phyloP scores from a whole-genome alignment of 305 asterid genomes.

The Fraxinus nigra region DNA sequence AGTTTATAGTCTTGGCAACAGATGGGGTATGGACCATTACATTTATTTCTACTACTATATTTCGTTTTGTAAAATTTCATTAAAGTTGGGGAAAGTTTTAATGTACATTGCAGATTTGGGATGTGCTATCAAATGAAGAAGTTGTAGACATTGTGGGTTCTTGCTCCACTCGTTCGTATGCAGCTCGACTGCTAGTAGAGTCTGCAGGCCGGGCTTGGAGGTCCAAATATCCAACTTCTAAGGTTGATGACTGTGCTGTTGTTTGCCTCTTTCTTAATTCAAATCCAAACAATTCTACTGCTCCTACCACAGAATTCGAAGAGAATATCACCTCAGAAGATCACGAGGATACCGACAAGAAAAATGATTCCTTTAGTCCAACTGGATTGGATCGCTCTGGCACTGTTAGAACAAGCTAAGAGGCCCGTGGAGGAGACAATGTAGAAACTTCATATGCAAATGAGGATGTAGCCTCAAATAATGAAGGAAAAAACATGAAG shows the following conservation, averaged over 20 bases:
- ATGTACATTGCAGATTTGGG: conserved; percentile 63
- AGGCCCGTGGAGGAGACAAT: conserved; percentile 13
- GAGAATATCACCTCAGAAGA: conserved; percentile 23
- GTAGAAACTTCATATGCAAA: conserved; percentile 24
- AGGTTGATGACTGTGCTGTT: conserved; percentile 78
- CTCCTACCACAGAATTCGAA: conserved; percentile 26
- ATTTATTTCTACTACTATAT: not conserved
- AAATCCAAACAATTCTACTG: conserved; percentile 24
- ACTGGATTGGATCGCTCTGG: conserved; percentile 30
- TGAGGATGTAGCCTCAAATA: conserved; percentile 33
- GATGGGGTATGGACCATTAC: conserved; percentile 57
- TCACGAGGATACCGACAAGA: conserved; percentile 22
- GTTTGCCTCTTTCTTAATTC: conserved; percentile 75
- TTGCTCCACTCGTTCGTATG: conserved; percentile 48
- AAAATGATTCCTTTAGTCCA: conserved; percentile 10
- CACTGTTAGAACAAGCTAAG: conserved; percentile 31
- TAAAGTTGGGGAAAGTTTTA: not conserved
- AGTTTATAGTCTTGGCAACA: conserved; percentile 73
- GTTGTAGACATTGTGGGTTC: conserved; percentile 67
- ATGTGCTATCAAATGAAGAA: conserved; percentile 69
- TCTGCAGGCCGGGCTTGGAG: conserved; percentile 72
- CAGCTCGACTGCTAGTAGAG: conserved; percentile 64
- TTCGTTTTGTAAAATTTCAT: not conserved
- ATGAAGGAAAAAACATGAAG: conserved; percentile 27
- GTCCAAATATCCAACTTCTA: conserved; percentile 63